Percentiles rank a stretch among this genome's conserved stretches.
Conservation (phyloP, 2,329 filamentous ascomycete species). For the Aspergillus tamarii region DNA sequence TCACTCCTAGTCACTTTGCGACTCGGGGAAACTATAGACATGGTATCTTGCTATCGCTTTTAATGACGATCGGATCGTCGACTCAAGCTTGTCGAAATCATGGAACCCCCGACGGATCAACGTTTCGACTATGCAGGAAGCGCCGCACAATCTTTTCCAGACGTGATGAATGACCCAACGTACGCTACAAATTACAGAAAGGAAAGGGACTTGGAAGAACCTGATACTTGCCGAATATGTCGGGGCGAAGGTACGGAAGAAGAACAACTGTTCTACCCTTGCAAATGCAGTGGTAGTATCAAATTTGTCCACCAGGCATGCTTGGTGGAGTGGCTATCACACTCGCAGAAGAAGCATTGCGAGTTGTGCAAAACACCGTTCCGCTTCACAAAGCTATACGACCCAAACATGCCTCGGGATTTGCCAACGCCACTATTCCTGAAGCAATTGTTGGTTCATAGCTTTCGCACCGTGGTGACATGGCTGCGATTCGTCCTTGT, state of each 20-base stretch:
- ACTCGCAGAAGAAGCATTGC: conserved; percentile 99
- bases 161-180: conserved; percentile 62
- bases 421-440: conserved; percentile 82
- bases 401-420: conserved; percentile 85
- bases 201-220: conserved; percentile 53
- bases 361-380: conserved; percentile 99
- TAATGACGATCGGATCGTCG: conserved; percentile 23
- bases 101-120: conserved; percentile 33
- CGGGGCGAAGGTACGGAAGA: conserved; percentile 79
- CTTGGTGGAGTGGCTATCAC: conserved; percentile 97
- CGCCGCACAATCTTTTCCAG: conserved; percentile 37
- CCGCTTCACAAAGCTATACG: conserved; percentile 96
- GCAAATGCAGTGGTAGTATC: conserved; percentile 98
- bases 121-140: conserved; percentile 24
- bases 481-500: conserved; percentile 82
- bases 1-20: background rate
- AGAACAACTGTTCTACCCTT: conserved; percentile 93
- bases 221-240: conserved; percentile 95
- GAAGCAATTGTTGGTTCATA: conserved; percentile 74
- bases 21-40: conserved; percentile 17
- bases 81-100: conserved; percentile 20
- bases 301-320: conserved; percentile 98
- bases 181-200: conserved; percentile 49
- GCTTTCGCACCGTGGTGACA: conserved; percentile 70
- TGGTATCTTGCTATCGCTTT: conserved; percentile 30